Conservation (phyloP, 257 asterid genomes). For the Salvia hispanica region DNA sequence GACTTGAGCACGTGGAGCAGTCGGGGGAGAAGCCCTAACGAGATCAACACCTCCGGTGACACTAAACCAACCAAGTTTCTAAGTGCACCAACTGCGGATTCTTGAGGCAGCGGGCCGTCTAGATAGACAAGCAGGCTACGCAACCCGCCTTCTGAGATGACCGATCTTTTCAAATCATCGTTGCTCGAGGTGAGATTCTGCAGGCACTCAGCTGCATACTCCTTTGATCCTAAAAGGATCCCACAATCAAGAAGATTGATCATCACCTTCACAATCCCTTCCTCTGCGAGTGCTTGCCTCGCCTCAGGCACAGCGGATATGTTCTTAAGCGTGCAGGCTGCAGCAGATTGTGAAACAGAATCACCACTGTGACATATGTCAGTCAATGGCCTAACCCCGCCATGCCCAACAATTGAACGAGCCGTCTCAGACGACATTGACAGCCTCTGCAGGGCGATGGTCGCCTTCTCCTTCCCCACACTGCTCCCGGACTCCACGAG, state of each 20-base stretch:
- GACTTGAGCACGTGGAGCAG: slow-evolving; percentile 70
- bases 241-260: slow-evolving; percentile 68
- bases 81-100: slow-evolving; percentile 75
- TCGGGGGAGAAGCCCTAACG: slow-evolving; percentile 57
- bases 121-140: slow-evolving; percentile 58
- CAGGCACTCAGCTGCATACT: slow-evolving; percentile 86
- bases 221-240: slow-evolving; percentile 68
- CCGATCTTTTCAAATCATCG: slow-evolving; percentile 54
- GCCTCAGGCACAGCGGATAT: slow-evolving; percentile 76
- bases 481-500: slow-evolving; percentile 82
- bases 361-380: slow-evolving; percentile 69
- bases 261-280: slow-evolving; percentile 69
- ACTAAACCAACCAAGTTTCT: slow-evolving; percentile 60
- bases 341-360: slow-evolving; percentile 71
- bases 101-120: slow-evolving; percentile 79
- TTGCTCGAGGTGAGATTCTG: slow-evolving; percentile 67
- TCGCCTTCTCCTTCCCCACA: slow-evolving; percentile 78
- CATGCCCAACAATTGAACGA: slow-evolving; percentile 76
- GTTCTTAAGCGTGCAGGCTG: slow-evolving; percentile 76
- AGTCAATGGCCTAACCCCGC: slow-evolving; percentile 76
- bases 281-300: slow-evolving; percentile 54
- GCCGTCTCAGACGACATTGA: slow-evolving; percentile 71
- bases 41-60: slow-evolving; percentile 47
- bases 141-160: slow-evolving; percentile 70
- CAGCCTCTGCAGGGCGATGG: slow-evolving; percentile 75